Conservation (phyloP, 441 rosid species). For the Adansonia grandidieri region DNA sequence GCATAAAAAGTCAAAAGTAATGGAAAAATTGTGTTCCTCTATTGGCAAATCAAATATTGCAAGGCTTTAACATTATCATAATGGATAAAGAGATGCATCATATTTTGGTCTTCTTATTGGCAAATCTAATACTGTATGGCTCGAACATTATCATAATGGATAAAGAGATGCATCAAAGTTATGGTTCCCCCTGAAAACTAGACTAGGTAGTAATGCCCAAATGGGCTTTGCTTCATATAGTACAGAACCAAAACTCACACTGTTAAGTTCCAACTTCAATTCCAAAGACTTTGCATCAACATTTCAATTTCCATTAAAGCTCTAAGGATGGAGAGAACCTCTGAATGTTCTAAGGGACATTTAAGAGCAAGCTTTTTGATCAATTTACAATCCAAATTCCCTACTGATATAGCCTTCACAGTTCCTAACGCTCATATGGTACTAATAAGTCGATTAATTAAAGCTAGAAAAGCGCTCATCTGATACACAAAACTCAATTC, state of each 20-base stretch:
- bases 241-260: background rate
- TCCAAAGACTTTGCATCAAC: background rate
- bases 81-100: background rate
- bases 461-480: slow-evolving; percentile 15
- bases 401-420: background rate
- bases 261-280: slow-evolving; percentile 14
- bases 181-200: slow-evolving; percentile 4
- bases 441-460: background rate
- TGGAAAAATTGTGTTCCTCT: background rate
- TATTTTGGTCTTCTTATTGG: background rate
- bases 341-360: background rate
- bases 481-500: slow-evolving; percentile 6
- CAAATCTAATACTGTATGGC: background rate
- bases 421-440: slow-evolving; percentile 3
- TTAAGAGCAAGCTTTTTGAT: background rate
- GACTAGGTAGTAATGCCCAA: background rate
- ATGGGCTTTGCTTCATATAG: background rate
- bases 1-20: background rate
- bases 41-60: background rate
- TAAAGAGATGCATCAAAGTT: background rate
- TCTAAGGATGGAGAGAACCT: background rate
- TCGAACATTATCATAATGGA: background rate
- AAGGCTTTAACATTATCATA: background rate
- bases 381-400: background rate
- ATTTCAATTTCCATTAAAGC: slow-evolving; percentile 10